Conservation (phyloP, 2,329 filamentous ascomycete genomes). For the Gaeumannomyces sp. region DNA sequence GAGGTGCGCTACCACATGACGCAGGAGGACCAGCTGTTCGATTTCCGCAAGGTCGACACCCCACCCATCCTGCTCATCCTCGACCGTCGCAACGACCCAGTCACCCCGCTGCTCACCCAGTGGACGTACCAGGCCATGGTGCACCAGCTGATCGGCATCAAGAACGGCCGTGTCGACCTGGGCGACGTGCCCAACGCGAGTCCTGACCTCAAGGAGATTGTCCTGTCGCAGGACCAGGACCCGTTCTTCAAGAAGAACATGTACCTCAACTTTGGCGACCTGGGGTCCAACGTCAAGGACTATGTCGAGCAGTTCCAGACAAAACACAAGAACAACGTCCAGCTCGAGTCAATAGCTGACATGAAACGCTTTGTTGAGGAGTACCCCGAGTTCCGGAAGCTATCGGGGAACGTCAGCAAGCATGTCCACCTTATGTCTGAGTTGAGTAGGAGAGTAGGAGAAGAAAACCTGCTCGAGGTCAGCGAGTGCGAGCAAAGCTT, state of each 20-base stretch:
- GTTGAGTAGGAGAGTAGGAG: conserved; percentile 78
- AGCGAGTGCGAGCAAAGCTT: conserved; percentile 95
- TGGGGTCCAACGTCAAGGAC: conserved; percentile 94
- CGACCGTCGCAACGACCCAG: conserved; percentile 87
- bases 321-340: conserved; percentile 92
- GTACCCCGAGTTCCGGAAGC: conserved; percentile 93
- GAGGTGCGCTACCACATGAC: conserved; percentile 90
- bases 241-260: conserved; percentile 99
- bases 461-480: conserved; percentile 86
- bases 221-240: conserved; percentile 93
- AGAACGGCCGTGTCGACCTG: conserved; percentile 89
- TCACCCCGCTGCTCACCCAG: conserved; percentile 89
- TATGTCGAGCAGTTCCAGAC: conserved; percentile 98
- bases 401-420: conserved; percentile 97
- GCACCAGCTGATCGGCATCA: conserved; percentile 87
- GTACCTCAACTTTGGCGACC: conserved; percentile 94
- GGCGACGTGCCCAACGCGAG: conserved; percentile 76
- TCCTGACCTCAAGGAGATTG: conserved; percentile 86
- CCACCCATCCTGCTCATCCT: conserved; percentile 86
- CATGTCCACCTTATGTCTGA: conserved; percentile 95
- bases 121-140: conserved; percentile 99
- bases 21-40: conserved; percentile 93
- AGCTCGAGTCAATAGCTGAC: conserved; percentile 93
- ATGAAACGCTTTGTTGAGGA: conserved; percentile 99
- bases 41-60: conserved; percentile 91